These are phyloP conservation scores for Cubamyces sp. DNA, from an alignment of 768 basidiomycete genomes.

Conservation along the genomic window DNA sequence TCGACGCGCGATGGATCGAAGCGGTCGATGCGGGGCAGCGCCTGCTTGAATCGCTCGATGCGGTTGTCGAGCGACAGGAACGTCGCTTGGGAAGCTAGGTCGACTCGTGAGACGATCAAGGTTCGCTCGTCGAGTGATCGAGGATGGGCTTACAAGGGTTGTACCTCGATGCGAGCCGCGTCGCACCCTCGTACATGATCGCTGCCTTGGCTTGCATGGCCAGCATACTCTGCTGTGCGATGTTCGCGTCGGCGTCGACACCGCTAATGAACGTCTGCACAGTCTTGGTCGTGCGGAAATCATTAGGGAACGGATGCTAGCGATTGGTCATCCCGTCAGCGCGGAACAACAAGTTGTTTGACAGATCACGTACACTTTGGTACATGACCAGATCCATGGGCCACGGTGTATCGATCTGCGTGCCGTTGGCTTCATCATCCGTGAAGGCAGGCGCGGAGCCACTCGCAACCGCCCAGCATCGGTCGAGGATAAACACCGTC, in stretches of 20 bases:
- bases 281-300: slow-evolving; percentile 50
- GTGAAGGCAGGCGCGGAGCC: slow-evolving; percentile 57
- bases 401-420: slow-evolving; percentile 45
- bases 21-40: slow-evolving; percentile 28
- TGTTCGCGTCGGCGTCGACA: slow-evolving; percentile 33
- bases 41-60: slow-evolving; percentile 35
- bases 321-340: slow-evolving; percentile 36
- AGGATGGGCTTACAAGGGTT: slow-evolving; percentile 31
- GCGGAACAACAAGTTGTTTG: slow-evolving; percentile 33
- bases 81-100: slow-evolving; percentile 27
- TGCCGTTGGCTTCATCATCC: slow-evolving; percentile 50
- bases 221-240: slow-evolving; percentile 37
- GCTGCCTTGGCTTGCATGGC: slow-evolving; percentile 57
- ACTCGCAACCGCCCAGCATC: slow-evolving; percentile 56
- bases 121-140: not conserved
- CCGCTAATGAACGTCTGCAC: slow-evolving; percentile 51
- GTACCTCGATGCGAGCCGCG: slow-evolving; percentile 50
- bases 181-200: slow-evolving; percentile 61
- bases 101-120: slow-evolving; percentile 17
- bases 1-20: slow-evolving; percentile 22
- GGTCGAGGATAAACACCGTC: slow-evolving; percentile 62
- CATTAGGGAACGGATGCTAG: slow-evolving; percentile 50
- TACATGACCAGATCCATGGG: slow-evolving; percentile 41
- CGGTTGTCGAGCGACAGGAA: slow-evolving; percentile 35
- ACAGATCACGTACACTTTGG: slow-evolving; percentile 32